Base-by-base conservation (phyloP, 108 stramenopile species). In the Stephanodiscus triporus region DNA sequence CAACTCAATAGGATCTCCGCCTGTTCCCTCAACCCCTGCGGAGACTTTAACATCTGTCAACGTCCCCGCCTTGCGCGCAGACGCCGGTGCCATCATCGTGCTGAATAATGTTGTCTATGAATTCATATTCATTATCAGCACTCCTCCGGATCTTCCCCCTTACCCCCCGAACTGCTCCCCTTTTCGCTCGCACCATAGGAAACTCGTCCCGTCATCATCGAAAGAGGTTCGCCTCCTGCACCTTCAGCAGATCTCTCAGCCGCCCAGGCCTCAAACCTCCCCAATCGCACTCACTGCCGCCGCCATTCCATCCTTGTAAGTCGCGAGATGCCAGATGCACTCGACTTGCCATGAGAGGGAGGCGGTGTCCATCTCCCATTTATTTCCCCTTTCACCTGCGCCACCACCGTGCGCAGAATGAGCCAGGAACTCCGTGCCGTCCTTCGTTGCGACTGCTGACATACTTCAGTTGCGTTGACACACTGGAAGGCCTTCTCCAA, bases 71-170 rank as follows among this genome's bases (percentile, higher is more conserved):
- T n/a, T n/a, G n/a, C n/a, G n/a, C n/a, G n/a, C n/a, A n/a, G n/a
- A n/a, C n/a, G n/a, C n/a, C n/a, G n/a, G n/a, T n/a, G n/a, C n/a
- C n/a, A n/a, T n/a, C n/a, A n/a, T n/a, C n/a, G n/a, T n/a, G n/a
- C n/a, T n/a, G n/a, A n/a, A n/a, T n/a, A n/a, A n/a, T n/a, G n/a
- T n/a, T n/a, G n/a, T n/a, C n/a, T n/a, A n/a, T n/a, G n/a, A n/a
- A n/a, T n/a, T n/a, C n/a, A n/a, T n/a, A n/a, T n/a, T n/a, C n/a
- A n/a, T 40, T 9, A 0, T 40, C 40, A 40, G 9, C 11, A 11
- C n/a, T 74, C 73, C 55, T 65, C 73, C 9, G 73, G 73, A 40
- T 51, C 53, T 45, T 74, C 73, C 48, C 73, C 73, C 56, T 66
- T 66, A 14, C 73, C 54, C 51, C 57, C 70, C 43, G 32, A 43